A percentile compares a stretch with the other conserved stretches of the same genome.
These are phyloP conservation scores for Aegilops speltoides DNA, from an alignment of 176 grass and related monocot genomes.

Conservation along the genomic window DNA sequence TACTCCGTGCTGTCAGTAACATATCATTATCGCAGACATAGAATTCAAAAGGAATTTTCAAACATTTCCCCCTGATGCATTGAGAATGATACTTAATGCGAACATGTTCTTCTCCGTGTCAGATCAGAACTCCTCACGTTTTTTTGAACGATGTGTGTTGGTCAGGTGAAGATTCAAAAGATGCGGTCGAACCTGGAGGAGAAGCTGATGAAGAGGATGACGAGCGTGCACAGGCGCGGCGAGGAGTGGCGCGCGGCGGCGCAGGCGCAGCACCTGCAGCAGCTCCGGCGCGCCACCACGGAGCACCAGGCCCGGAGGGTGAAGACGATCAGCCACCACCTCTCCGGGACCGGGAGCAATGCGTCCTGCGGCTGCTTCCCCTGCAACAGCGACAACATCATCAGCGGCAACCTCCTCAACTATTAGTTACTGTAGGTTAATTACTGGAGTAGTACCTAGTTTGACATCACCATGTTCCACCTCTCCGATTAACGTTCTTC, in stretches of 20 bases:
- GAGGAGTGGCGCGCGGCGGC: slow-evolving; percentile 72
- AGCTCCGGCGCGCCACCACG: slow-evolving; percentile 57
- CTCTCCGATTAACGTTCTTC: too few species aligned
- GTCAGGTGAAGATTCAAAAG: slow-evolving; percentile 95
- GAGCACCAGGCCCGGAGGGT: slow-evolving; percentile 40
- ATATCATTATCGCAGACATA: background rate
- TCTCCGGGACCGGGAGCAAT: slow-evolving; percentile 43
- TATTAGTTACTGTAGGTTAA: slow-evolving; percentile 3
- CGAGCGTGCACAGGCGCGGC: slow-evolving; percentile 64
- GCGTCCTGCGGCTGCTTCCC: slow-evolving; percentile 79
- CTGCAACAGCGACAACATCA: slow-evolving; percentile 46
- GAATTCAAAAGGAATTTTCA: slow-evolving; percentile 38
- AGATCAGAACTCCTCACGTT: background rate
- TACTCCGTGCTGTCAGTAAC: background rate
- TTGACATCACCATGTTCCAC: too few species aligned
- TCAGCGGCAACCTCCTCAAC: slow-evolving; percentile 49
- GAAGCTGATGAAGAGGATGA: slow-evolving; percentile 91
- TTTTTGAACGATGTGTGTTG: background rate
- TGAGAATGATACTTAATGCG: background rate
- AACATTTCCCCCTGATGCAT: slow-evolving; percentile 7
- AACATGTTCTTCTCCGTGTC: background rate
- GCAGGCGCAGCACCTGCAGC: slow-evolving; percentile 77
- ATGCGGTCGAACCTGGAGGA: slow-evolving; percentile 95
- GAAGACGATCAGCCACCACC: slow-evolving; percentile 44
- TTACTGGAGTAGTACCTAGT: background rate